Evolutionary conservation across 202 grass and related monocot species (phyloP).

Genomic region (Panicum hallii): DNA sequence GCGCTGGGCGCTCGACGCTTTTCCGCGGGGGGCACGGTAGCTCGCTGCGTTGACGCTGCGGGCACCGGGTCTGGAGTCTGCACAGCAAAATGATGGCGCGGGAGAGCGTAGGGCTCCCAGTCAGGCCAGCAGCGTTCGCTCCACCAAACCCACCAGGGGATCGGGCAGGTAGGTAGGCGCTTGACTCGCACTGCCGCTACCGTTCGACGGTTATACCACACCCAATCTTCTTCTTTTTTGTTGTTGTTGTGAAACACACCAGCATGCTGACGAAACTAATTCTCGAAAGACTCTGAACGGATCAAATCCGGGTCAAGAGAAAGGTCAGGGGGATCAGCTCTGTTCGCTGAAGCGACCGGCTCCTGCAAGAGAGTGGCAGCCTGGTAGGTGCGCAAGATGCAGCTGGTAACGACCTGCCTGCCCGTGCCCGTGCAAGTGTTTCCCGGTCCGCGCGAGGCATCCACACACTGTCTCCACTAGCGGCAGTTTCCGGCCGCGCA

Average conservation of each 20-base stretch:
- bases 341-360: neutral
- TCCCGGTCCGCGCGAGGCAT: neutral
- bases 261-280: constrained; percentile 1
- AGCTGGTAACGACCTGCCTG: neutral
- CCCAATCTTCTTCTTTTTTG: neutral
- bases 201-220: neutral
- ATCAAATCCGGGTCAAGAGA: constrained; percentile 6
- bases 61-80: neutral
- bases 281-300: neutral
- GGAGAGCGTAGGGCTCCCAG: neutral
- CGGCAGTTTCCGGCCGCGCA: neutral
- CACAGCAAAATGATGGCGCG: neutral
- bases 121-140: constrained; percentile 32
- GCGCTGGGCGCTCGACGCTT: neutral
- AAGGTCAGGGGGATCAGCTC: too few relatives aligned
- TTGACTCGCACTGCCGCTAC: neutral
- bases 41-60: constrained; percentile 33
- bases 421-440: neutral
- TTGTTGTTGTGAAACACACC: neutral
- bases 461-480: neutral
- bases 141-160: constrained; percentile 45
- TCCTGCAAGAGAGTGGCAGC: neutral
- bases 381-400: constrained; percentile 15
- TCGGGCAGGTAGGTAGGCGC: neutral
- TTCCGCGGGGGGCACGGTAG: neutral